Conservation (phyloP, 2,329 filamentous ascomycete genomes). For the Myriosclerotinia curreyana region DNA sequence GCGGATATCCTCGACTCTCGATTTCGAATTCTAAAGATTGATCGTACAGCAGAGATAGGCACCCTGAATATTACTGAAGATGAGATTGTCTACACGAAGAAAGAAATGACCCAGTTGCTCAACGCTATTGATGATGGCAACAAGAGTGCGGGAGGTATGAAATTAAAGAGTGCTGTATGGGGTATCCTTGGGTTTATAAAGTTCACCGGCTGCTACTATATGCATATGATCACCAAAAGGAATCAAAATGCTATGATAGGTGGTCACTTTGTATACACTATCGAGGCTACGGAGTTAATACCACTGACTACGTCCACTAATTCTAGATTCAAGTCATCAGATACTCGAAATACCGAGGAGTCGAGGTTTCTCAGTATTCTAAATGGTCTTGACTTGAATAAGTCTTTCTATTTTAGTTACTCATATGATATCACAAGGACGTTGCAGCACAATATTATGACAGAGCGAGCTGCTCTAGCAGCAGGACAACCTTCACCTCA, state of each 20-base stretch:
- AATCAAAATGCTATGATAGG: conserved; percentile 95
- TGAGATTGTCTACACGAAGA: conserved; percentile 88
- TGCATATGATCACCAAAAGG: conserved; percentile 94
- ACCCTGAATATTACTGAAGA: conserved; percentile 87
- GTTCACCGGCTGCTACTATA: conserved; percentile 95
- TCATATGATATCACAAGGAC: conserved; percentile 94
- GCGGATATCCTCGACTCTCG: conserved; percentile 84
- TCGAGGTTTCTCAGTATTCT: conserved; percentile 84
- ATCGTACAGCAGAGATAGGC: conserved; percentile 75
- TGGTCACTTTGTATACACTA: conserved; percentile 92
- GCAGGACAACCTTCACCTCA: conserved; percentile 59
- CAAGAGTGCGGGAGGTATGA: conserved; percentile 83
- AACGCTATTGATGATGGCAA: conserved; percentile 96
- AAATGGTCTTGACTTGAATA: conserved; percentile 83
- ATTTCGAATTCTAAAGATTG: conserved; percentile 92
- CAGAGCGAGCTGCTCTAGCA: conserved; percentile 69
- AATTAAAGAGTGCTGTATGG: conserved; percentile 87
- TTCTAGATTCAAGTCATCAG: conserved; percentile 65
- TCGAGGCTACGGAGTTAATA: conserved; percentile 89
- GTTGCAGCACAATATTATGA: conserved; percentile 85
- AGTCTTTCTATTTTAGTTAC: conserved; percentile 97
- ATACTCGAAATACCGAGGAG: conserved; percentile 80
- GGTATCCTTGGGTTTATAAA: conserved; percentile 91
- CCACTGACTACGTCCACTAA: conserved; percentile 71
- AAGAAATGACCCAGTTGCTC: conserved; percentile 89